Evolutionary conservation across 1,139 yeast genomes (phyloP).

Genomic region (Nakaseomyces uthaithaninus): DNA sequence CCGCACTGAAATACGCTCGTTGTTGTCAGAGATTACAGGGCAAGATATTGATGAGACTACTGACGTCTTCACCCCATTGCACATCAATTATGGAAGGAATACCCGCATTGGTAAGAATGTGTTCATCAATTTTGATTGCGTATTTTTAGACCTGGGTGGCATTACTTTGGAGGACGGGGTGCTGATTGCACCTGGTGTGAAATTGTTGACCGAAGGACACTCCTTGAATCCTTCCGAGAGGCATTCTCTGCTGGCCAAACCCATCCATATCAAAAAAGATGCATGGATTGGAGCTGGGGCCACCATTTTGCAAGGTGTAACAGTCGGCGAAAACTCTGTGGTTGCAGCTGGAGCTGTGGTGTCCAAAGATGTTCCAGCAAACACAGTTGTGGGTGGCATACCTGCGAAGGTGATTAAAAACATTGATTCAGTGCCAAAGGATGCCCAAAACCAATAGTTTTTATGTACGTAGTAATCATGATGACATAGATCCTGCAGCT

Average conservation of each 20-base stretch:
- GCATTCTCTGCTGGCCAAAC: conserved; percentile 43
- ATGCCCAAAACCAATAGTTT: too few relatives aligned
- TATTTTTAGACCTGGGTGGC: conserved; percentile 52
- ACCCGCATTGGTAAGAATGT: conserved; percentile 42
- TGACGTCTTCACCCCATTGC: conserved; percentile 36
- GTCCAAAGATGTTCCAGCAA: conserved; percentile 44
- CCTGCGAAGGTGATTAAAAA: conserved; percentile 45
- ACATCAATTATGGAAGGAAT: conserved; percentile 53
- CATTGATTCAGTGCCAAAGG: not conserved
- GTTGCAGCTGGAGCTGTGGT: conserved; percentile 66
- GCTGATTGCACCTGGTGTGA: conserved; percentile 56
- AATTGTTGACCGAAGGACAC: conserved; percentile 56
- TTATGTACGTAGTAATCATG: too few relatives aligned
- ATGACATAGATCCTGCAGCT: too few relatives aligned
- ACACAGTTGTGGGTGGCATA: conserved; percentile 49
- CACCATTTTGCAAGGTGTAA: conserved; percentile 55
- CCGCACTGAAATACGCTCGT: not conserved
- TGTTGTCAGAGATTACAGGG: not conserved
- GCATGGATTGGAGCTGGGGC: conserved; percentile 61
- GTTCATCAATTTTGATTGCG: conserved; percentile 49
- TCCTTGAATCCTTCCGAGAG: conserved; percentile 43
- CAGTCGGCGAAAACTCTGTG: conserved; percentile 53
- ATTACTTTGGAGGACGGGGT: conserved; percentile 56
- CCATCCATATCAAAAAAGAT: conserved; percentile 51
- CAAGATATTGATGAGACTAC: not conserved